phyloP scores from a whole-genome alignment of 1,284 basidiomycete genomes.

The Neolentinus lepideus region DNA sequence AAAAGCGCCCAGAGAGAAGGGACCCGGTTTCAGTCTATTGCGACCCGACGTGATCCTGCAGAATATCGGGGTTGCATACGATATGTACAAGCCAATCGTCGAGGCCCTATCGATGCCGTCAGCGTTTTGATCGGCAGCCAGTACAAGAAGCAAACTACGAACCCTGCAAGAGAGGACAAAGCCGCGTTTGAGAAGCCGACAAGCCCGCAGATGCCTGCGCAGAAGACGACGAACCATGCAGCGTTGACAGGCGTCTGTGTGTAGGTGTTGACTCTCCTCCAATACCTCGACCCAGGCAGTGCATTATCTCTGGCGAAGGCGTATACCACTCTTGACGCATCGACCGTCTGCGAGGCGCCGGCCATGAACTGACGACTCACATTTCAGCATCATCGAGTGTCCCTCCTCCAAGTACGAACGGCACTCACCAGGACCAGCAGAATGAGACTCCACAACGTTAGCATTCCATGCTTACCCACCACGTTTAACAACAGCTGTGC shows the following conservation, averaged over 20 bases:
- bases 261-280: slow-evolving; percentile 49
- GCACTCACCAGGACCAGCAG: slow-evolving; percentile 43
- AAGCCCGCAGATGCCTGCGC: slow-evolving; percentile 52
- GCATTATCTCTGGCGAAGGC: slow-evolving; percentile 71
- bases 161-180: slow-evolving; percentile 62
- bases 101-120: slow-evolving; percentile 34
- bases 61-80: slow-evolving; percentile 54
- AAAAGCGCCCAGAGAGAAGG: slow-evolving; percentile 48
- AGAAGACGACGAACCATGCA: slow-evolving; percentile 62
- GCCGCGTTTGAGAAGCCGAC: slow-evolving; percentile 61
- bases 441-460: slow-evolving; percentile 63
- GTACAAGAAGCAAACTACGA: slow-evolving; percentile 13
- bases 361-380: slow-evolving; percentile 50
- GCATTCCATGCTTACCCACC: slow-evolving; percentile 63
- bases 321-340: slow-evolving; percentile 68
- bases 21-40: slow-evolving; percentile 41
- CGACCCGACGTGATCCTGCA: slow-evolving; percentile 57
- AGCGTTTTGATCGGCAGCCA: background rate
- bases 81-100: slow-evolving; percentile 56
- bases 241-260: slow-evolving; percentile 71
- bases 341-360: slow-evolving; percentile 67
- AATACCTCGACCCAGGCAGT: slow-evolving; percentile 60
- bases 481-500: slow-evolving; percentile 62
- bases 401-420: background rate
- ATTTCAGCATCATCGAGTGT: background rate